Conservation (phyloP, 495 filamentous ascomycete species). For the Penicillium cinerascens region DNA sequence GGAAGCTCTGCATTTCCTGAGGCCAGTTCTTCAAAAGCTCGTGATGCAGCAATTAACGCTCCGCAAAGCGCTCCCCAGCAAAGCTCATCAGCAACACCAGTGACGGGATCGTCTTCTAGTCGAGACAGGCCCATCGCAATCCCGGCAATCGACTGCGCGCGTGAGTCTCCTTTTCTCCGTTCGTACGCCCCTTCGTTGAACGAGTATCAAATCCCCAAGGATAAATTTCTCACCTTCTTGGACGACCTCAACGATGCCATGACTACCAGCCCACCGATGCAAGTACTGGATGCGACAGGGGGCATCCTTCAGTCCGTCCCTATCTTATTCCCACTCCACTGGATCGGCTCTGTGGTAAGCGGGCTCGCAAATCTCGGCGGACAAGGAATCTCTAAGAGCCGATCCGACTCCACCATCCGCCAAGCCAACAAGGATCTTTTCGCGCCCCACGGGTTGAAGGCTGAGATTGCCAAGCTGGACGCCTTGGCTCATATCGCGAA, state of each 20-base stretch:
- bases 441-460: slow-evolving; percentile 20
- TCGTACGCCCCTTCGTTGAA: slow-evolving; percentile 25
- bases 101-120: background rate
- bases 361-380: slow-evolving; percentile 23
- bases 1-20: background rate
- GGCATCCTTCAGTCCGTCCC: slow-evolving; percentile 30
- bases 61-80: background rate
- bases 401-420: slow-evolving; percentile 23
- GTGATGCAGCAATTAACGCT: background rate
- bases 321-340: slow-evolving; percentile 26
- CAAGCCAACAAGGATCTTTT: slow-evolving; percentile 31
- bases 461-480: slow-evolving; percentile 23
- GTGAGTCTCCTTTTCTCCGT: slow-evolving; percentile 26
- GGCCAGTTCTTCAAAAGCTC: background rate
- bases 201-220: slow-evolving; percentile 21
- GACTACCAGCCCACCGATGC: slow-evolving; percentile 28
- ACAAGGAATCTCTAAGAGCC: slow-evolving; percentile 24
- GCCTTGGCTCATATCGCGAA: slow-evolving; percentile 25
- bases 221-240: slow-evolving; percentile 26
- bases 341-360: slow-evolving; percentile 26
- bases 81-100: background rate
- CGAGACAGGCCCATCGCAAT: slow-evolving; percentile 26
- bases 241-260: slow-evolving; percentile 31
- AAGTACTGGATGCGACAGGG: slow-evolving; percentile 33
- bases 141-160: slow-evolving; percentile 17